Conservation (phyloP, 306 rosid species). For the Senna siamea region DNA sequence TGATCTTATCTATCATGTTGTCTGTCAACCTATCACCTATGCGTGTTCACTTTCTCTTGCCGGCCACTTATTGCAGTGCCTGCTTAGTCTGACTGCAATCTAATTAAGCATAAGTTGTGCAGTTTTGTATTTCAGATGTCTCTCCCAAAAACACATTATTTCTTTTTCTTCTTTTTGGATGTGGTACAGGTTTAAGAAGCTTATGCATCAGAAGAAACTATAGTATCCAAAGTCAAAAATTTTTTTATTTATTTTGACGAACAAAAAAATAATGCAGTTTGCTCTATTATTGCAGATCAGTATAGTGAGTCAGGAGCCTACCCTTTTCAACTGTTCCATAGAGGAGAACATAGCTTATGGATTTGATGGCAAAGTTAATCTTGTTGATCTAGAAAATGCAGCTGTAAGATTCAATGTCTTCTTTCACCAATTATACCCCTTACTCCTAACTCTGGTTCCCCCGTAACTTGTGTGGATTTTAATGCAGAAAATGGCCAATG, state of each 20-base stretch:
- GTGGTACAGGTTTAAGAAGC: constrained; percentile 13
- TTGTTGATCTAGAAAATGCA: constrained; percentile 60
- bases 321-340: constrained; percentile 77
- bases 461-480: constrained; percentile 28
- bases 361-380: constrained; percentile 60
- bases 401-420: constrained; percentile 55
- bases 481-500: constrained; percentile 81
- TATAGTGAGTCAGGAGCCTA: constrained; percentile 84
- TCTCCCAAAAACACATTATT: not conserved
- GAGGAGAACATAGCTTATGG: constrained; percentile 89
- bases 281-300: constrained; percentile 60
- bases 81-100: not conserved
- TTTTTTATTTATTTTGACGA: constrained; percentile 4
- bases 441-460: constrained; percentile 19
- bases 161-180: not conserved
- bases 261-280: constrained; percentile 26
- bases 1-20: no score
- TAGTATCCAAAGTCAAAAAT: no score
- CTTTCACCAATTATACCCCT: not conserved
- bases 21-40: not conserved
- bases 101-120: constrained; percentile 1
- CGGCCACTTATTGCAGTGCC: constrained; percentile 8
- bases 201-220: constrained; percentile 25
- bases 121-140: constrained; percentile 15
- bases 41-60: no score